phyloP scores from a whole-genome alignment of 768 basidiomycete species.

The Amanita inopinata region DNA sequence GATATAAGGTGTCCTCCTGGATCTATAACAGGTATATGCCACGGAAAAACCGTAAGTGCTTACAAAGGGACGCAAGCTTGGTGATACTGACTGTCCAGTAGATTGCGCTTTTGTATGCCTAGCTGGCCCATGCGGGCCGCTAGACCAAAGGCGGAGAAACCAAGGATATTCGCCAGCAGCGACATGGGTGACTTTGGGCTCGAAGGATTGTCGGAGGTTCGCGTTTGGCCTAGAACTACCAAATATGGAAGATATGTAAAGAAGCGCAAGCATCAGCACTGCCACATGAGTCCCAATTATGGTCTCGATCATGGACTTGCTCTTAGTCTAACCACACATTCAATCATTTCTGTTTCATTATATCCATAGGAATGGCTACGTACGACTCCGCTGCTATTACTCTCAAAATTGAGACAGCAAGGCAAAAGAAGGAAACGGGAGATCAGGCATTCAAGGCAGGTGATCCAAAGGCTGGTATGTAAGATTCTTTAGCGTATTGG shows the following conservation, averaged over 20 bases:
- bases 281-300: slow-evolving; percentile 20
- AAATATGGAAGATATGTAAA: slow-evolving; percentile 15
- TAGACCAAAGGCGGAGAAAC: slow-evolving; percentile 77
- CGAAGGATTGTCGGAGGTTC: slow-evolving; percentile 11
- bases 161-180: slow-evolving; percentile 58
- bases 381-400: slow-evolving; percentile 17
- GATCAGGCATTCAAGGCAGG: slow-evolving; percentile 66
- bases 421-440: slow-evolving; percentile 54
- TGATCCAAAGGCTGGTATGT: slow-evolving; percentile 48
- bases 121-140: slow-evolving; percentile 80
- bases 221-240: slow-evolving; percentile 9
- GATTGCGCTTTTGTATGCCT: slow-evolving; percentile 70
- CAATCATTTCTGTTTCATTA: not conserved
- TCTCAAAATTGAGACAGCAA: slow-evolving; percentile 50
- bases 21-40: slow-evolving; percentile 50
- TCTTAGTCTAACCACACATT: not conserved
- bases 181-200: slow-evolving; percentile 33
- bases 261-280: slow-evolving; percentile 25
- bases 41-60: too few species aligned
- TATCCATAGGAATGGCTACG: not conserved
- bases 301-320: not conserved
- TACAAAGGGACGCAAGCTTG: too few species aligned
- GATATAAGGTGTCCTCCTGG: slow-evolving; percentile 60
- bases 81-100: slow-evolving; percentile 63
- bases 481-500: not conserved